Evolutionary conservation across 306 rosid genomes (phyloP), one percentile per base, ranked within the genome.

Genomic region (Prunus armeniaca): DNA sequence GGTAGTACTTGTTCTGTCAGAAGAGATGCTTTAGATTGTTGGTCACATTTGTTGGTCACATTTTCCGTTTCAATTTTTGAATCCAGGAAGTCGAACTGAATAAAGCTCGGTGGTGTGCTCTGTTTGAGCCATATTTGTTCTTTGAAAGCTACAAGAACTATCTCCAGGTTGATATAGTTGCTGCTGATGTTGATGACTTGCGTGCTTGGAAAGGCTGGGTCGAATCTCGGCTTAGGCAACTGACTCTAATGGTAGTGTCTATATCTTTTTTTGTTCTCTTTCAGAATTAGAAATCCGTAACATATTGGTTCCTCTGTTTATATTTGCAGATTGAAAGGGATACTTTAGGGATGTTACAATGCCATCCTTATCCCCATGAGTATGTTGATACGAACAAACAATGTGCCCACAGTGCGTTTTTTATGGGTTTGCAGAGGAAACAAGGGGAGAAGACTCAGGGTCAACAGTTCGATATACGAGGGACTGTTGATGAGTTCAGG

Each of bases 131-230:
- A 2, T 93, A 91, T 81, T 50, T 67, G 62, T 93, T 93, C 82
- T 91, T 91, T 78, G 98, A 93, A 84, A 87, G 88, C 25, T 93
- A 93, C 75, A 91, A 87, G 84, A 93, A 93, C 81, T 93, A 93
- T 83, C 89, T 93, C 32, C 90, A 91, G 86, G 97, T 93, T 68
- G 93, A 93, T 58, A 91, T 93, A 69, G 64, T 87, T 75, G 97
- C 98, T 69, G 86, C 88, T 71, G 96, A 88, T 65, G 76, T 84
- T 65, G 93, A 89, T 69, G 97, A 93, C 68, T 86, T 93, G 79
- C 98, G 87, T 11, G 75, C 86, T 46, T 91, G 97, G 98, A 93
- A 89, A 80, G 98, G 98, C 69, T 93, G 98, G 98, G 95, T 93
- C 51, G 98, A 91, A 86, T 93, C 98, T 57, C 91, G 96, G 62